Evolutionary conservation across 163 green algal genomes (phyloP), one percentile per base, ranked within the genome.

Genomic region (Chlorella variabilis): DNA sequence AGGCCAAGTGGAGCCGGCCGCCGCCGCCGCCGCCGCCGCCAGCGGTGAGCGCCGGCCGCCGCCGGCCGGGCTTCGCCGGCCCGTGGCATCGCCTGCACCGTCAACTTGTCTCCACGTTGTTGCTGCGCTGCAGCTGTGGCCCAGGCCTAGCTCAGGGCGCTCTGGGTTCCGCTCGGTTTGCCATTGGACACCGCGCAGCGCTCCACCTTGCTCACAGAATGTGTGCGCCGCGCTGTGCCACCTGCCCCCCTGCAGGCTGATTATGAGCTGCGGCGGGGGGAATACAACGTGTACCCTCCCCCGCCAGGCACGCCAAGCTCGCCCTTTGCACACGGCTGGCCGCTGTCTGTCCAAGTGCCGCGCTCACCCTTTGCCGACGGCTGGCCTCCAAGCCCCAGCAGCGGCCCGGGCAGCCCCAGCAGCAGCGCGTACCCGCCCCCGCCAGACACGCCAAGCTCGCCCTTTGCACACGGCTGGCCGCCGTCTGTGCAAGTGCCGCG

Each of bases 1-100:
- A 69, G 73, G 33, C 27, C 15, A 31, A 42, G 33, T 70, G 38
- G 56, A 38, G 56, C 27, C 54, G 36, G 25, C 34, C 15, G n/a
- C 65, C 65, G 36, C 77, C 77, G n/a, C 77, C 77, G 39, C 77
- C 77, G 20, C 77, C 77, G 33, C 51, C 51, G 3, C 68, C 68
- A 36, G 33, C 29, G 49, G 75, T 67, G 48, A 82, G 75, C 29
- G n/a, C n/a, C n/a, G n/a, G 45, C 45, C 45, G 45, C 45, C 45
- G 45, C 45, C 45, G 15, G 11, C n/a, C n/a, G n/a, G n/a, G n/a
- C n/a, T n/a, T n/a, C n/a, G n/a, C n/a, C n/a, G n/a, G n/a, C 20
- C 9, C 23, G 61, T 3, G n/a, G 13, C 61, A 3, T 45, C 17
- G 31, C 33, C 7, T 27, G 31, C 2, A 4, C 11, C 31, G 17